Conservation (phyloP, 352 stramenopile genomes). For the Phytopythium cucurbitacearum region DNA sequence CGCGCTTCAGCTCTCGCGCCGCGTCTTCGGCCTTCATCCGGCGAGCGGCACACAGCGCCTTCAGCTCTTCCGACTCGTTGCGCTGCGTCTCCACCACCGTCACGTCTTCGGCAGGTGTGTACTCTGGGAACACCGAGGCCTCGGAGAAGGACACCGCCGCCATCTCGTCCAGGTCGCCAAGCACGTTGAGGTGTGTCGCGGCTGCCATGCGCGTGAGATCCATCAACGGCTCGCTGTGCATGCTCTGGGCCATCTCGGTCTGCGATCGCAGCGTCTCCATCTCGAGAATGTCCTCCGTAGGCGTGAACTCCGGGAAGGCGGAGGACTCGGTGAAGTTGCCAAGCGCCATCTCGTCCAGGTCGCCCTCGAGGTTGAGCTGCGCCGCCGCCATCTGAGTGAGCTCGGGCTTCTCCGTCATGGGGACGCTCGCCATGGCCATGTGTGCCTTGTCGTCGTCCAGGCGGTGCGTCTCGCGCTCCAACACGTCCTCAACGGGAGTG, state of each 20-base stretch:
- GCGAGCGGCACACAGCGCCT: background rate
- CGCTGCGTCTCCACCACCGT: conserved; percentile 21
- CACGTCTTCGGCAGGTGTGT: conserved; percentile 46
- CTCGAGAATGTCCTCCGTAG: conserved; percentile 41
- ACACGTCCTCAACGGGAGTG: conserved; percentile 45
- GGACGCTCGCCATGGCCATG: background rate
- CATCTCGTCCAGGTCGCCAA: conserved; percentile 41
- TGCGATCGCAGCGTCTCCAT: no score
- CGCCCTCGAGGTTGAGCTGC: background rate
- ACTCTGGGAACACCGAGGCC: conserved; percentile 59
- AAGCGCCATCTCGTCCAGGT: conserved; percentile 4
- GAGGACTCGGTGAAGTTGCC: conserved; percentile 56
- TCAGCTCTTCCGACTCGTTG: conserved; percentile 7
- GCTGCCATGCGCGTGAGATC: conserved; percentile 1
- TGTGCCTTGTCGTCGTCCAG: conserved; percentile 5
- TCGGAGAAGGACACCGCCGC: conserved; percentile 52
- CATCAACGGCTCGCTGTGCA: no score
- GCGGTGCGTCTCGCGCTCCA: conserved; percentile 32
- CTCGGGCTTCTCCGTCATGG: background rate
- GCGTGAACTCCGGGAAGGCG: conserved; percentile 56
- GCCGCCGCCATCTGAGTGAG: background rate
- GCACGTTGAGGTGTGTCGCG: conserved; percentile 21
- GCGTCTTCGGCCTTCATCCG: conserved; percentile 10
- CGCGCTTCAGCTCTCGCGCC: conserved; percentile 14
- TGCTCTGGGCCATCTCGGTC: no score